phyloP scores from a whole-genome alignment of 2,329 filamentous ascomycete genomes.

The Alternaria viburni region DNA sequence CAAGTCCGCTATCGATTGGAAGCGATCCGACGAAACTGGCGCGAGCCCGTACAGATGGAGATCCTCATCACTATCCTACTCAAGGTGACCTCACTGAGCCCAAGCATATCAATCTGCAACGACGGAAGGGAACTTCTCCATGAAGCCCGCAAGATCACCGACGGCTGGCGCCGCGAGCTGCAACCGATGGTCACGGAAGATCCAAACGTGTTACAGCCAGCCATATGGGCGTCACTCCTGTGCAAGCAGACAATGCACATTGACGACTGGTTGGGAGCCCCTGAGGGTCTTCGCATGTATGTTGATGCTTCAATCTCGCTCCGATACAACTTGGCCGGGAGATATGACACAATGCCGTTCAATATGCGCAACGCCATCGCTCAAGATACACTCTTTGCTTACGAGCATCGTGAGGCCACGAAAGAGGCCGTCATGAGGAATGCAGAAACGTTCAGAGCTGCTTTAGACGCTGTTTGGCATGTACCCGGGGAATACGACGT shows the following conservation, averaged over 20 bases:
- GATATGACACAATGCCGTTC: slow-evolving; percentile 45
- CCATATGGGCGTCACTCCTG: slow-evolving; percentile 63
- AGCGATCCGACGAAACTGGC: slow-evolving; percentile 62
- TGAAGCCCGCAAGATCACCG: slow-evolving; percentile 52
- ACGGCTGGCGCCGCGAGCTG: slow-evolving; percentile 60
- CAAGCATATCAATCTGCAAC: slow-evolving; percentile 13
- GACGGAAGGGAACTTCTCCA: slow-evolving; percentile 46
- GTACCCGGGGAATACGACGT: slow-evolving; percentile 24
- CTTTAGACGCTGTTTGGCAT: slow-evolving; percentile 55
- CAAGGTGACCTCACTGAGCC: slow-evolving; percentile 45
- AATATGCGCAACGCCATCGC: slow-evolving; percentile 51
- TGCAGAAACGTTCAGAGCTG: slow-evolving; percentile 36
- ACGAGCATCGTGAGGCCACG: slow-evolving; percentile 47
- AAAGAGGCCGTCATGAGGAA: slow-evolving; percentile 41
- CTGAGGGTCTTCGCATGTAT: slow-evolving; percentile 34
- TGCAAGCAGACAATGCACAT: slow-evolving; percentile 59
- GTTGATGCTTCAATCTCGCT: slow-evolving; percentile 53
- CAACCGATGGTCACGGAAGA: slow-evolving; percentile 48
- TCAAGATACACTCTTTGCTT: slow-evolving; percentile 56
- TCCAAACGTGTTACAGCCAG: slow-evolving; percentile 53
- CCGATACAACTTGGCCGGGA: slow-evolving; percentile 55
- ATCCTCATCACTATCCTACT: slow-evolving; percentile 60
- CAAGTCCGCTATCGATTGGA: slow-evolving; percentile 57
- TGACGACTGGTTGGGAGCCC: background rate
- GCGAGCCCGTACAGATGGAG: slow-evolving; percentile 65